Percentiles rank a stretch among this genome's conserved stretches.
These are phyloP conservation scores for Didymella pomorum DNA, from an alignment of 2,329 filamentous ascomycete species.

Conservation along the genomic window DNA sequence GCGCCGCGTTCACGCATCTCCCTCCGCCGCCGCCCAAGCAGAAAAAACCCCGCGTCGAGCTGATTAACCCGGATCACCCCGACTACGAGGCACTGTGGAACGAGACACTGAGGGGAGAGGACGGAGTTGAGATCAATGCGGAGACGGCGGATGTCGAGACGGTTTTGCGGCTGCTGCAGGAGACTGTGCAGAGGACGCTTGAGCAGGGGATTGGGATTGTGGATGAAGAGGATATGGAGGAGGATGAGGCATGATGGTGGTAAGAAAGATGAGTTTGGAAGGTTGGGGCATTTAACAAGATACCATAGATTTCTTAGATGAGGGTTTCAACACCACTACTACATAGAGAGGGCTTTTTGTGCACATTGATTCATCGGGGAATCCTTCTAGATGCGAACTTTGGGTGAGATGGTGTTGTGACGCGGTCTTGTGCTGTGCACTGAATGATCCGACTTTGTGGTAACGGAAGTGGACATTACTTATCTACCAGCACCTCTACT, in stretches of 20 bases:
- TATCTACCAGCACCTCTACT: too few species aligned
- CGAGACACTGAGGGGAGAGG: conserved; percentile 24
- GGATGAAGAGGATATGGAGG: conserved; percentile 13
- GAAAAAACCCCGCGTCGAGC: conserved; percentile 26
- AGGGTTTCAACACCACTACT: conserved; percentile 21
- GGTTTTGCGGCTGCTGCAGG: conserved; percentile 16
- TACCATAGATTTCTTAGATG: conserved; percentile 7
- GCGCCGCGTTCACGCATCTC: conserved; percentile 39
- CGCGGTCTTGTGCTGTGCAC: too few species aligned
- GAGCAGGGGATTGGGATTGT: conserved; percentile 18
- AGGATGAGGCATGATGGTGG: not conserved
- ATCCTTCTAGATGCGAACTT: too few species aligned
- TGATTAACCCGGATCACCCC: conserved; percentile 30
- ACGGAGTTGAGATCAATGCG: not conserved
- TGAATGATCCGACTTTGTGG: too few species aligned
- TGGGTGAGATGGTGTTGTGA: too few species aligned
- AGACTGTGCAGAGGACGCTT: conserved; percentile 18
- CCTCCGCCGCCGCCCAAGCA: conserved; percentile 20
- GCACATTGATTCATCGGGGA: too few species aligned
- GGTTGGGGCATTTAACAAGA: conserved; percentile 1
- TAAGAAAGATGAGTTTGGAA: not conserved
- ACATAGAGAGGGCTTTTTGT: not conserved
- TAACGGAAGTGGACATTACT: too few species aligned
- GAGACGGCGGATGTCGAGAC: conserved; percentile 8
- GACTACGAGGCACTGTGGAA: conserved; percentile 32